Percentiles rank a stretch among this genome's conserved stretches.
Conservation (phyloP, 2,329 filamentous ascomycete species). For the Aspergillus flavus region DNA sequence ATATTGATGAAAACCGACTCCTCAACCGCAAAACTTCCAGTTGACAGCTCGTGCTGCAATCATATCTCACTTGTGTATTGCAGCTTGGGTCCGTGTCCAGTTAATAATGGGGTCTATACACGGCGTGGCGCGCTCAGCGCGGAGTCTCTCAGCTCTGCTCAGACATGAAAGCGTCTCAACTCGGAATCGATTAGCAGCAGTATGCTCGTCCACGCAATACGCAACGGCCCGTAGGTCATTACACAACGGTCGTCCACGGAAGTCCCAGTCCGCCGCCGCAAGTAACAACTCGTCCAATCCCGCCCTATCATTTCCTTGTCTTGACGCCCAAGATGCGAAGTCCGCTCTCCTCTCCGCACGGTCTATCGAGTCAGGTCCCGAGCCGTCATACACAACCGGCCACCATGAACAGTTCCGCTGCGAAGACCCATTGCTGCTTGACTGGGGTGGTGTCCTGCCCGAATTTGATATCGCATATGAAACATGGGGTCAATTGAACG, state of each 20-base stretch:
- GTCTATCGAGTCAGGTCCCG: slow-evolving; percentile 75
- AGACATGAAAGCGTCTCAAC: slow-evolving; percentile 13
- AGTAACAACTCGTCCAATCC: slow-evolving; percentile 66
- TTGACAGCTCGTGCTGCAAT: background rate
- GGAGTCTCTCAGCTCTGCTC: slow-evolving; percentile 13
- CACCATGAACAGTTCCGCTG: slow-evolving; percentile 79
- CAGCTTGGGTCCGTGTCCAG: background rate
- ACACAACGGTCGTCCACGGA: slow-evolving; percentile 21
- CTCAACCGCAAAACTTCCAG: background rate
- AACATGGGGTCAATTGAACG: slow-evolving; percentile 68
- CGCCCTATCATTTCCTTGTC: slow-evolving; percentile 85
- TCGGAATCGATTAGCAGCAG: slow-evolving; percentile 13
- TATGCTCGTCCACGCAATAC: background rate
- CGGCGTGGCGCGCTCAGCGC: slow-evolving; percentile 19
- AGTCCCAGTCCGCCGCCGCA: slow-evolving; percentile 22
- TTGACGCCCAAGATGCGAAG: slow-evolving; percentile 78
- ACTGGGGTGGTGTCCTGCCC: slow-evolving; percentile 92
- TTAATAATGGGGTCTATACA: slow-evolving; percentile 21
- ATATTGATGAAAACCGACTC: background rate
- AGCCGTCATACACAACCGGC: slow-evolving; percentile 91
- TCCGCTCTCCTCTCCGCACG: slow-evolving; percentile 71
- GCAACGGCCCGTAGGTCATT: slow-evolving; percentile 18
- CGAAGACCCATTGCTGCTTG: slow-evolving; percentile 73
- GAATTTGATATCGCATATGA: slow-evolving; percentile 92
- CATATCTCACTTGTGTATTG: background rate